phyloP scores from a whole-genome alignment of 202 grass and related monocot species.

The Schoenoplectus tabernaemontani region DNA sequence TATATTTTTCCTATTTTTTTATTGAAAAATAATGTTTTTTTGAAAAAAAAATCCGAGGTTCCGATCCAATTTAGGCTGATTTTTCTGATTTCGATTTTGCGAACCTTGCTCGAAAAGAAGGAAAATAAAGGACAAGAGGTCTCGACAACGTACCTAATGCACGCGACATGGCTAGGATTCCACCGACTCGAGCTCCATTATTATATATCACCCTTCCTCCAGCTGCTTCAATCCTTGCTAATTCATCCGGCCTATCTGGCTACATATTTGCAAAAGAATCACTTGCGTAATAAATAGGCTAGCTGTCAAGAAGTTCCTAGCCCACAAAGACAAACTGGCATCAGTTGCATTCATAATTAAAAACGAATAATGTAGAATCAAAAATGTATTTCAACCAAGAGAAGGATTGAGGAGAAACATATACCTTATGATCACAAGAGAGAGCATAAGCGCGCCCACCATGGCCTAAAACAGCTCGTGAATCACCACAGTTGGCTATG shows the following conservation, averaged over 20 bases:
- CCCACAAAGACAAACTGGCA: too few species aligned
- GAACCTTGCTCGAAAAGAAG: not conserved
- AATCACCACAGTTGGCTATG: slow-evolving; percentile 86
- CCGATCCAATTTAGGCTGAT: too few species aligned
- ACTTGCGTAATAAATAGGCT: too few species aligned
- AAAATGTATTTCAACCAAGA: not conserved
- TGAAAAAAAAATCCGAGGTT: too few species aligned
- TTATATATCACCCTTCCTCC: slow-evolving; percentile 57
- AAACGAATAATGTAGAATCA: not conserved
- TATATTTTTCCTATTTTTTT: too few species aligned
- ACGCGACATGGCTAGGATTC: slow-evolving; percentile 86
- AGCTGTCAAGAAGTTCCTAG: too few species aligned
- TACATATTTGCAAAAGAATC: slow-evolving; percentile 12
- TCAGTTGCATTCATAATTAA: not conserved
- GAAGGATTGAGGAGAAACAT: not conserved
- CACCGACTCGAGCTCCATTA: slow-evolving; percentile 59
- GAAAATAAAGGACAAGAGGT: not conserved
- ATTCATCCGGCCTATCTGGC: slow-evolving; percentile 69
- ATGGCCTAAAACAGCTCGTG: slow-evolving; percentile 66
- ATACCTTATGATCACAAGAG: slow-evolving; percentile 81
- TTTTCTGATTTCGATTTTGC: too few species aligned
- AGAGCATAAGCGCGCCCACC: slow-evolving; percentile 34
- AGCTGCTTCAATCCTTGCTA: slow-evolving; percentile 46
- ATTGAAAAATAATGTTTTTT: too few species aligned
- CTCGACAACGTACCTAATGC: slow-evolving; percentile 46